A percentile compares a stretch with the other conserved stretches of the same genome.
Conservation (phyloP, 2,329 filamentous ascomycete genomes). For the Xylariales sp. region DNA sequence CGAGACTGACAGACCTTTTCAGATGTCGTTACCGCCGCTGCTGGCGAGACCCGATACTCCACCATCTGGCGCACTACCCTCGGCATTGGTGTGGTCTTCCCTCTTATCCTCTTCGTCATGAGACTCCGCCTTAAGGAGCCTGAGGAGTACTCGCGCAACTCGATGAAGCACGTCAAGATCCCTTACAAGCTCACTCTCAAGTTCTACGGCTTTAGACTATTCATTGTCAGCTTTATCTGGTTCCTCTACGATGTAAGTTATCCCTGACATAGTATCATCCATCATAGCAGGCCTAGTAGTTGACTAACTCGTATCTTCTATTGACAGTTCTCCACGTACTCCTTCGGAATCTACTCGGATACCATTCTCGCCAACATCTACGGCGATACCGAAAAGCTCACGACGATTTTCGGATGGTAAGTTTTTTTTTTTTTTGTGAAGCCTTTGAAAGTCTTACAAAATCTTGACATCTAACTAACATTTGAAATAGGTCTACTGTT, state of each 20-base stretch:
- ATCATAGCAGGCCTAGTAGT: background rate
- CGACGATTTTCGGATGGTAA: slow-evolving; percentile 84
- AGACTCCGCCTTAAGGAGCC: slow-evolving; percentile 73
- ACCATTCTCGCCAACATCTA: slow-evolving; percentile 67
- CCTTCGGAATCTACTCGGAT: slow-evolving; percentile 80
- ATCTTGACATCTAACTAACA: too few relatives aligned
- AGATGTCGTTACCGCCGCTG: slow-evolving; percentile 52
- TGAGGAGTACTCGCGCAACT: slow-evolving; percentile 68
- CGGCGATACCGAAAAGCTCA: slow-evolving; percentile 56
- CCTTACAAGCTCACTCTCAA: slow-evolving; percentile 52
- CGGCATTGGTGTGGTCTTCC: slow-evolving; percentile 75
- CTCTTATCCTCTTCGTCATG: slow-evolving; percentile 64
- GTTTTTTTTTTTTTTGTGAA: too few relatives aligned
- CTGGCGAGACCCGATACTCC: slow-evolving; percentile 56
- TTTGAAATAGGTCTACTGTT: too few relatives aligned
- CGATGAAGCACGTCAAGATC: slow-evolving; percentile 58
- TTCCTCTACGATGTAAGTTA: slow-evolving; percentile 69
- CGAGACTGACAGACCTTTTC: background rate
- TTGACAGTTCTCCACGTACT: slow-evolving; percentile 70
- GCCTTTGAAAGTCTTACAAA: too few relatives aligned
- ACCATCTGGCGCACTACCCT: slow-evolving; percentile 80
- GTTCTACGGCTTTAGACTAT: slow-evolving; percentile 72
- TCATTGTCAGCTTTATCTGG: slow-evolving; percentile 71
- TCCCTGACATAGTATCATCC: too few relatives aligned
- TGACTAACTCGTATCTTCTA: slow-evolving; percentile 1